phyloP scores from a whole-genome alignment of 768 basidiomycete genomes.

The Phlebiopsis gigantea region DNA sequence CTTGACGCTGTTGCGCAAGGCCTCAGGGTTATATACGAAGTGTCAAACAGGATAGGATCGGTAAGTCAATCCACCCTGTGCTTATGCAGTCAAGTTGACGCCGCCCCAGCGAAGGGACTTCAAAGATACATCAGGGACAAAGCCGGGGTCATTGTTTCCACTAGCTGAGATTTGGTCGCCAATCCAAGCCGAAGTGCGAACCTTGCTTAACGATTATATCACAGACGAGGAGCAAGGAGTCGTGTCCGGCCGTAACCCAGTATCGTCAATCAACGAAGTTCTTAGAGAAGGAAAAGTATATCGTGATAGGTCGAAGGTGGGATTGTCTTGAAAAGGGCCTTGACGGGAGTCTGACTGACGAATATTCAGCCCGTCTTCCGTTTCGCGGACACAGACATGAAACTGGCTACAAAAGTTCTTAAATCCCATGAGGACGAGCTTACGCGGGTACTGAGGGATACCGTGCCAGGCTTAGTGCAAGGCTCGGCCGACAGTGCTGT shows the following conservation, averaged over 20 bases:
- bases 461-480: slow-evolving; percentile 90
- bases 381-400: slow-evolving; percentile 85
- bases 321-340: not conserved
- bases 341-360: not conserved
- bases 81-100: not conserved
- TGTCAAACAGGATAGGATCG: slow-evolving; percentile 84
- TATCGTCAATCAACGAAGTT: slow-evolving; percentile 91
- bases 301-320: slow-evolving; percentile 77
- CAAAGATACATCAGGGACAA: slow-evolving; percentile 78
- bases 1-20: slow-evolving; percentile 91
- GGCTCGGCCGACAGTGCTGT: slow-evolving; percentile 57
- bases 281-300: slow-evolving; percentile 76
- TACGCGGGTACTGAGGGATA: slow-evolving; percentile 76
- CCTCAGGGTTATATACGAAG: slow-evolving; percentile 83
- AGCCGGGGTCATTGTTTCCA: slow-evolving; percentile 73
- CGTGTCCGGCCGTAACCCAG: slow-evolving; percentile 76
- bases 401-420: slow-evolving; percentile 60
- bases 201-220: slow-evolving; percentile 81
- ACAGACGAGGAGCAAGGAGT: slow-evolving; percentile 86
- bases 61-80: slow-evolving; percentile 42
- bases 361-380: slow-evolving; percentile 72
- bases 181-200: slow-evolving; percentile 87
- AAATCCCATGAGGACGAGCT: slow-evolving; percentile 81
- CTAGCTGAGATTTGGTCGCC: slow-evolving; percentile 84
- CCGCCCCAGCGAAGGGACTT: slow-evolving; percentile 77